Conservation (phyloP, 2,329 filamentous ascomycete genomes). For the Nothomitra cinnamomea region DNA sequence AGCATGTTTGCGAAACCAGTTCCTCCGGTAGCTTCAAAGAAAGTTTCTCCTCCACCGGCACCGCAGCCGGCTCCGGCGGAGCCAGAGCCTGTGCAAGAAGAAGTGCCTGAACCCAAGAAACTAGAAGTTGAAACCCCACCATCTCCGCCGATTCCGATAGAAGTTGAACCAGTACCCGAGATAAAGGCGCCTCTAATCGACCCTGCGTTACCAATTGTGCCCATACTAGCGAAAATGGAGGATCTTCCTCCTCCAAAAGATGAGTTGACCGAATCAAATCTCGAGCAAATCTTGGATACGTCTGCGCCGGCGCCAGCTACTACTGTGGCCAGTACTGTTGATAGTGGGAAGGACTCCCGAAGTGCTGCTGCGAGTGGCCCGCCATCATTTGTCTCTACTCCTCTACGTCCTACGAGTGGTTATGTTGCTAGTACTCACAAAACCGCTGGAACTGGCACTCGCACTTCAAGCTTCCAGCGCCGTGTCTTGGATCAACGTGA, state of each 20-base stretch:
- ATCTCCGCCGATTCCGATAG: constrained; percentile 13
- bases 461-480: constrained; percentile 67
- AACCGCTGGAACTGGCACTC: constrained; percentile 43
- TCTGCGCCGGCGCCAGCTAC: constrained; percentile 62
- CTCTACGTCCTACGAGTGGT: constrained; percentile 46
- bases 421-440: constrained; percentile 72
- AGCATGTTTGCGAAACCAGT: constrained; percentile 31
- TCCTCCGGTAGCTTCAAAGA: constrained; percentile 14
- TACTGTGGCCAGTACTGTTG: constrained; percentile 75
- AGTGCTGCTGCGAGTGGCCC: constrained; percentile 43
- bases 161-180: constrained; percentile 8
- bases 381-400: constrained; percentile 37
- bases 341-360: constrained; percentile 67
- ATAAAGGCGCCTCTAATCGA: constrained; percentile 13
- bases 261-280: constrained; percentile 77
- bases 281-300: constrained; percentile 73
- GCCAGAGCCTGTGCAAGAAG: constrained; percentile 8
- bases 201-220: constrained; percentile 17
- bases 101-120: constrained; percentile 21
- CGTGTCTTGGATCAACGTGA: constrained; percentile 89
- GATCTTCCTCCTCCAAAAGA: constrained; percentile 55
- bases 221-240: constrained; percentile 27
- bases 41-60: constrained; percentile 26
- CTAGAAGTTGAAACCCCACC: constrained; percentile 28
- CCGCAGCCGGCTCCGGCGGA: constrained; percentile 8